Base-by-base conservation (phyloP, 192 early-diverging fungal genomes). In the Coemansia sp. region DNA sequence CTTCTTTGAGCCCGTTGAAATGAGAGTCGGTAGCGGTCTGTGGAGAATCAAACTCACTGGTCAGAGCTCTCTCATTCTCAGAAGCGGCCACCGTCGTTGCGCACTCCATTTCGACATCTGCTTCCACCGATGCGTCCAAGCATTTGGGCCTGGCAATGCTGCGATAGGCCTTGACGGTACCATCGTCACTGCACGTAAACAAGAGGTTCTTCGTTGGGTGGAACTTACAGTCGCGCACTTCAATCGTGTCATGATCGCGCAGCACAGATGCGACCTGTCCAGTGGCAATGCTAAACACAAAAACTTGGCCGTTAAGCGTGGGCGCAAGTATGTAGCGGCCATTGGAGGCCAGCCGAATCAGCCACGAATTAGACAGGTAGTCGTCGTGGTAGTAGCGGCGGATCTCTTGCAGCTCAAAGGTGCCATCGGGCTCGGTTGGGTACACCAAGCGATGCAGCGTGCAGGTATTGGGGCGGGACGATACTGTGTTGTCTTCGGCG, bases 291-390 rank as follows among this genome's bases (percentile, higher is more conserved):
- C 90, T 87, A 66, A 92, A 98, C 16, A 91, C 77, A 73, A 94
- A 93, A 20, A 96, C 87, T 55, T 93, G 88, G 1, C 95, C 95
- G 64, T 91, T 89, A 46, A 91, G 89, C 2, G 94, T 96, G 1
- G 95, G 95, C 24, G 95, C 95, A 39, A 88, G 70, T n/a, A 98
- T 60, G 56, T 95, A 95, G 34, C 94, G 80, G 10, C 94, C 93
- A 66, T 95, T 98, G 26, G 88, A 88, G 0, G 92, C 71, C 28
- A 98, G 84, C 35, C 94, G 93, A 38, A 93, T 92, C n/a, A 94
- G 80, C 95, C 95, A 98, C 31, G 95, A 96, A 71, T 98, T 98
- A 20, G 95, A 90, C 46, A 85, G 69, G 63, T 90, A 96, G 85
- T 91, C 86, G 45, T 89, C 89, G 74, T 96, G 88, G 48, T 88